These are phyloP conservation scores for Diatrype stigma DNA, from an alignment of 2,329 filamentous ascomycete species.

Conservation along the genomic window DNA sequence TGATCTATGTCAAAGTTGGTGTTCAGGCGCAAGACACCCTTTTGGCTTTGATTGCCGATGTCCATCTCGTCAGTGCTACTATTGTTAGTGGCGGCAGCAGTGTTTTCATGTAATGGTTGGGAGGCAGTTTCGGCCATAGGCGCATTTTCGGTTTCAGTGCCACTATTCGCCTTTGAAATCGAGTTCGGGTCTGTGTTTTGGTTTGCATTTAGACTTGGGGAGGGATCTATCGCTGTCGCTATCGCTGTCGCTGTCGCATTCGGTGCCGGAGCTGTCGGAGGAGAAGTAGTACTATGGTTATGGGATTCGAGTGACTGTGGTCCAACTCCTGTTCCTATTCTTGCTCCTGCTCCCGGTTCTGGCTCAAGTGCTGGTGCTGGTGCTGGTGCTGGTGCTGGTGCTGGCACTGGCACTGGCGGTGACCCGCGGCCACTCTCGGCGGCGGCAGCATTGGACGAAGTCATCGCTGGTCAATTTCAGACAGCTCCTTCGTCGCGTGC, in stretches of 20 bases:
- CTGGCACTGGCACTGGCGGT: neutral
- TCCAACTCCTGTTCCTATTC: neutral
- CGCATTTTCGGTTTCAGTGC: neutral
- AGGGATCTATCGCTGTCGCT: neutral
- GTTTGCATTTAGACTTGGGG: neutral
- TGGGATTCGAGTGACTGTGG: neutral
- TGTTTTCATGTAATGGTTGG: constrained; percentile 3
- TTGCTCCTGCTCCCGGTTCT: neutral
- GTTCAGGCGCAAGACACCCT: neutral
- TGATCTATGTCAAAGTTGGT: constrained; percentile 14
- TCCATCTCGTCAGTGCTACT: constrained; percentile 6
- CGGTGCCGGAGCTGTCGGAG: neutral
- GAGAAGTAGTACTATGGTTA: neutral
- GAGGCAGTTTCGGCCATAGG: neutral
- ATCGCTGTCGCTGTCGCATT: neutral
- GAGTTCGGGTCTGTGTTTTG: neutral
- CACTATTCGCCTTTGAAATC: neutral
- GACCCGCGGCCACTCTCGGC: neutral
- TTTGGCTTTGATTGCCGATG: neutral
- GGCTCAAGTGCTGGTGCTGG: too few relatives aligned
- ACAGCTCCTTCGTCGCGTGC: constrained; percentile 54
- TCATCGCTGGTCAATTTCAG: constrained; percentile 50
- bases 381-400: too few relatives aligned
- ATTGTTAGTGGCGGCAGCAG: neutral
- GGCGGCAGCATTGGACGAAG: constrained; percentile 50